Evolutionary conservation across 1,284 basidiomycete genomes (phyloP), one percentile per base, ranked within the genome.

Genomic region (Sanghuangporus baumii): DNA sequence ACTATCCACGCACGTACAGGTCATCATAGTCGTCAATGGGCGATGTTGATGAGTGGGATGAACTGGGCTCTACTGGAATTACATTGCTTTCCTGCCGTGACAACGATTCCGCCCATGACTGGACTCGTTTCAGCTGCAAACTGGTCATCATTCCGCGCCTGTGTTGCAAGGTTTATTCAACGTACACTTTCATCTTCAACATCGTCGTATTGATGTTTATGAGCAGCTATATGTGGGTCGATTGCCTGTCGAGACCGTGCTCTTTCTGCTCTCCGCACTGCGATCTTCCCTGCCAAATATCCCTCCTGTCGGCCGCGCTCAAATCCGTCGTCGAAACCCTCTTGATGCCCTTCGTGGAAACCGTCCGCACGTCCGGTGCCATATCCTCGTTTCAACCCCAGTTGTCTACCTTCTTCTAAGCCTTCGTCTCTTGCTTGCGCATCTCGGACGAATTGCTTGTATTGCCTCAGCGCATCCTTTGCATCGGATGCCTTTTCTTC

Each of bases 381-480:
- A 65, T 76, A 79, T 66, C 77, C 73, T 67, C 73, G 71, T 51
- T 72, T 66, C 64, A 76, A 67, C 55, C 78, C 76, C 48, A 77
- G 58, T 55, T 73, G 67, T 59, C 73, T 63, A 9, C 76, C 74
- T 63, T 80, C 78, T 59, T 84, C 76, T 52, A 77, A 68, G 2
- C 79, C 79, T 38, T 77, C 74, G 46, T 84, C 79, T 34, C 76
- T 70, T 16, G 80, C 78, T 69, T 83, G 75, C 36, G 77, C 75
- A 50, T 81, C 83, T 54, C 76, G 71, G 62, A 87, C 67, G 51
- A 76, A 73, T 66, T 72, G 73, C 68, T 84, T 77, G 63, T 79
- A 80, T 60, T 78, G 75, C 59, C 80, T 70, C 57, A 79, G 76
- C 34, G 73, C 68, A 51, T 83, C 82, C 62, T 79, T 77, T 46